Evolutionary conservation across 257 asterid genomes (phyloP), one percentile per base, ranked within the genome.

Genomic region (Misopates orontium): DNA sequence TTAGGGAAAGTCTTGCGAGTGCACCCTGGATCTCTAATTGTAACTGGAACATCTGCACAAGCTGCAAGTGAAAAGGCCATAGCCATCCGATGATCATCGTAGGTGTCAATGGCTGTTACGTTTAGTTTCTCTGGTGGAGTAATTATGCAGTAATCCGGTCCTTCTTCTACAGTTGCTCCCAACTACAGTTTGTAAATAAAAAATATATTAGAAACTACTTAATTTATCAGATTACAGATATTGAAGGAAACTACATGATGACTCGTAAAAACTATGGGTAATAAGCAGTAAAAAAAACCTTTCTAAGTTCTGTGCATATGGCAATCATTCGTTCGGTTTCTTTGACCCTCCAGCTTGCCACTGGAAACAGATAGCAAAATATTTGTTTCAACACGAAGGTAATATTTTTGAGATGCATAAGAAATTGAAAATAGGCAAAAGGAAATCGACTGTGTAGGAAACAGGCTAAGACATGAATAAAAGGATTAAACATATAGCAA

Each of bases 281-380:
- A 14, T n/a, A 20, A 67, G 44, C 18, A 32, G 61, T 41, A 53
- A 10, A 60, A n/a, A 60, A 12, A 58, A 90, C 99, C 99, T 93
- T 93, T 82, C 96, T 80, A 36, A 94, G 96, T 70, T 88, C 96
- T 15, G 99, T 94, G 84, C 98, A 92, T 70, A 92, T 85, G 64
- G 98, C 98, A 48, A 92, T 89, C 98, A 92, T 92, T 62, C 97
- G 82, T 73, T 92, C 98, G 0, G 97, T 87, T 85, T 92, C 98
- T 88, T 92, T 92, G 32, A 92, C 99, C 77, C 99, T 94, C 99
- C 99, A 94, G 86, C 99, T 94, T 52, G 97, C 99, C 85, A 94
- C 99, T 90, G 85, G 31, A 22, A 72, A 54, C 39, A 51, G 53
- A 36, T 19, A 40, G 56, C 24, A 17, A 21, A 44, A 40, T 11